These are phyloP conservation scores for Trichoderma gamsii DNA, from an alignment of 495 filamentous ascomycete species.

Conservation along the genomic window DNA sequence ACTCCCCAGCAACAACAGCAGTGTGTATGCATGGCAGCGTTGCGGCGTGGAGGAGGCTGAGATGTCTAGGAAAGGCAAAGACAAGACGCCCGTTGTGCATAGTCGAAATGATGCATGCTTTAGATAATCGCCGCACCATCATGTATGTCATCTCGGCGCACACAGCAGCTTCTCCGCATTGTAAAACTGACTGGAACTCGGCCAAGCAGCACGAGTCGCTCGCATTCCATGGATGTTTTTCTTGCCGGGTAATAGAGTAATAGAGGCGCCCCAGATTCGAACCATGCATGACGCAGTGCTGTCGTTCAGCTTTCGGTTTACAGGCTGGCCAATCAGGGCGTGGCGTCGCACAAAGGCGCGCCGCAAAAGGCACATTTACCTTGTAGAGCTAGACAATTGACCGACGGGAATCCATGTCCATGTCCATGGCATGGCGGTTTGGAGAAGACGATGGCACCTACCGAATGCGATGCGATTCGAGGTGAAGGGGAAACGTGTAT, in stretches of 20 bases:
- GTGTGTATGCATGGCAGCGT: not conserved
- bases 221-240: not conserved
- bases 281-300: not conserved
- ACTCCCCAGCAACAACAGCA: not conserved
- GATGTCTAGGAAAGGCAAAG: not conserved
- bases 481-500: not conserved
- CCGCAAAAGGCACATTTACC: no score
- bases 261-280: no score
- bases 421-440: not conserved
- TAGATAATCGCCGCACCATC: not conserved
- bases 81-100: not conserved
- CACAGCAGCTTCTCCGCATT: not conserved
- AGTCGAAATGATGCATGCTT: not conserved
- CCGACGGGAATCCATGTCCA: not conserved
- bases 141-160: not conserved
- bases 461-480: not conserved
- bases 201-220: not conserved
- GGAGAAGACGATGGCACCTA: not conserved
- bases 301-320: constrained; percentile 1
- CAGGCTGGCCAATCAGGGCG: not conserved
- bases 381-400: no score
- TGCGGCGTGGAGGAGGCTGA: no score
- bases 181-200: not conserved
- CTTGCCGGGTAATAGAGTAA: not conserved
- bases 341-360: not conserved